phyloP scores from a whole-genome alignment of 2,329 filamentous ascomycete species.

The Tolypocladium ovalisporum region DNA sequence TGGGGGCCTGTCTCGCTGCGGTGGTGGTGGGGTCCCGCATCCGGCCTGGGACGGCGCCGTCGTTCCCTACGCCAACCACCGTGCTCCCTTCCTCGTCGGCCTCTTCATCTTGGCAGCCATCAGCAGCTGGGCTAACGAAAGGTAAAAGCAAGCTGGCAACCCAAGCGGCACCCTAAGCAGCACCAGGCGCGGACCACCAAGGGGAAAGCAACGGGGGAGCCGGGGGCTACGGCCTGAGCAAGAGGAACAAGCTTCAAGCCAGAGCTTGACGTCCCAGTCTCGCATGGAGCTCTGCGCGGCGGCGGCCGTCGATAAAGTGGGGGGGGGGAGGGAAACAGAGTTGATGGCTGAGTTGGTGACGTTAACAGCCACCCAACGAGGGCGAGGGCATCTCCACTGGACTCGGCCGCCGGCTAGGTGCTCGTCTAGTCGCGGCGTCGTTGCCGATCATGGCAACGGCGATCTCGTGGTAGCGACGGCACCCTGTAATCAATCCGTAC shows the following conservation, averaged over 20 bases:
- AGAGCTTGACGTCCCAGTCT: neutral
- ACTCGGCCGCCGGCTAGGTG: neutral
- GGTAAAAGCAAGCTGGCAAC: conserved; percentile 3
- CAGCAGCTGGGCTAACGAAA: conserved; percentile 1
- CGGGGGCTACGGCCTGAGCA: neutral
- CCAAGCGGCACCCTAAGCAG: neutral
- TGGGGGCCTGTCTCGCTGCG: conserved; percentile 9
- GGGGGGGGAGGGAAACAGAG: neutral
- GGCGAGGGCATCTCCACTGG: neutral
- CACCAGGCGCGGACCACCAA: neutral
- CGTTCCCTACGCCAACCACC: conserved; percentile 5
- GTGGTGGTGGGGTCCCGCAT: conserved; percentile 21
- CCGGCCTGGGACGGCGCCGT: conserved; percentile 12
- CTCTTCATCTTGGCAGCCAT: neutral
- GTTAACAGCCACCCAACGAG: neutral
- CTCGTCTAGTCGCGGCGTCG: neutral
- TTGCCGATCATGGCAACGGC: neutral
- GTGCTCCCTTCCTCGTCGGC: neutral
- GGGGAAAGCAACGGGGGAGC: neutral
- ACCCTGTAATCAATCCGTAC: too few species aligned
- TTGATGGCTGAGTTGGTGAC: neutral
- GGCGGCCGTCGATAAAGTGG: neutral
- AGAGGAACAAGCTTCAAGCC: neutral
- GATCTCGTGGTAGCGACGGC: neutral
- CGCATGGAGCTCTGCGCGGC: neutral